These are phyloP conservation scores for Articulospora tetracladia DNA, from an alignment of 495 filamentous ascomycete species.

Conservation along the genomic window DNA sequence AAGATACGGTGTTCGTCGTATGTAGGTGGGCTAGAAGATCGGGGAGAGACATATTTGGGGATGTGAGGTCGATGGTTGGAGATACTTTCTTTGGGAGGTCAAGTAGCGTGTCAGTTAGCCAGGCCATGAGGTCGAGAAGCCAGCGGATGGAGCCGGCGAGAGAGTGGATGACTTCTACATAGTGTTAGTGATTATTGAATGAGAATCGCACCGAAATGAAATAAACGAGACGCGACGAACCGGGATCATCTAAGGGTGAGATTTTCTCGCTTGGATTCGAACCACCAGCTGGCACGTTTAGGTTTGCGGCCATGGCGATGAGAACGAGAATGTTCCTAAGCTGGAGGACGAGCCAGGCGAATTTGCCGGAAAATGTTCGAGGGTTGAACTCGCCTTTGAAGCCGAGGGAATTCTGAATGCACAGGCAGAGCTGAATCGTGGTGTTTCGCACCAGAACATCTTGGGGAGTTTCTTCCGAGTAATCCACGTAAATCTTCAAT, in stretches of 20 bases:
- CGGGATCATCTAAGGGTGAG: slow-evolving; percentile 58
- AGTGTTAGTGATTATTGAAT: too few species aligned
- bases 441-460: slow-evolving; percentile 67
- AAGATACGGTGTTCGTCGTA: slow-evolving; percentile 46
- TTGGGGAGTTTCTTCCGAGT: slow-evolving; percentile 60
- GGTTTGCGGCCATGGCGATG: slow-evolving; percentile 56
- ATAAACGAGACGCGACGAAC: slow-evolving; percentile 1
- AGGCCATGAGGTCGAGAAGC: slow-evolving; percentile 65
- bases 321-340: slow-evolving; percentile 66
- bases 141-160: slow-evolving; percentile 57
- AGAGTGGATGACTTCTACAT: slow-evolving; percentile 46
- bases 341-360: slow-evolving; percentile 71
- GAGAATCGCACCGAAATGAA: too few species aligned
- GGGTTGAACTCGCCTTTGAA: slow-evolving; percentile 55
- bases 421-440: slow-evolving; percentile 64
- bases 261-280: slow-evolving; percentile 30
- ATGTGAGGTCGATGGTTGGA: slow-evolving; percentile 28
- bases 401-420: slow-evolving; percentile 65
- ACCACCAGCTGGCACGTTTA: slow-evolving; percentile 37
- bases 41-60: slow-evolving; percentile 42
- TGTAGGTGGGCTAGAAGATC: slow-evolving; percentile 42
- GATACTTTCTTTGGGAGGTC: slow-evolving; percentile 22
- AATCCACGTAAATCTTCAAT: slow-evolving; percentile 66
- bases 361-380: slow-evolving; percentile 59
- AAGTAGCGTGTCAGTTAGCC: slow-evolving; percentile 57